Evolutionary conservation across 225 moss, liverwort and hornwort genomes (phyloP), one percentile per base, ranked within the genome.

Genomic region (Antitrichia curtipendula): DNA sequence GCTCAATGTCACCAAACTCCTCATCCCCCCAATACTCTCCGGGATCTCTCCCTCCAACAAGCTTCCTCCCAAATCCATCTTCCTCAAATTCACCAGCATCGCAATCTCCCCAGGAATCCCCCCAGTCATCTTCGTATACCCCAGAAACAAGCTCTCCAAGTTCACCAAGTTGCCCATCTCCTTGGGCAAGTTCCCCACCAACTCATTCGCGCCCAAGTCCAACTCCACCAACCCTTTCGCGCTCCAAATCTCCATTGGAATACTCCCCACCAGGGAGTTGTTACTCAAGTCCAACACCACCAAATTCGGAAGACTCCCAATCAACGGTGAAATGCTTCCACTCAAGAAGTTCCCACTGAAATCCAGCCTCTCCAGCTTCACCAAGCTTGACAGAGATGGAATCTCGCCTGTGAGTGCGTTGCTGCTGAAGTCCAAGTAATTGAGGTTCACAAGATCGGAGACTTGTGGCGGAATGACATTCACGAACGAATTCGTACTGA

Each of bases 21-120:
- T 92, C 89, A 97, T 89, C 32, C 90, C 94, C 5, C 95, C 95
- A 32, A 97, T 88, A 10, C 90, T 87, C 43, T 82, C 92, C 17
- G 97, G 97, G 29, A 97, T 93, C 52, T 91, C 87, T 3, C 97
- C 97, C n/a, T 88, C 87, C 31, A 96, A 66, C 2, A 50, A 27
- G 73, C 94, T 97, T 47, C 94, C 93, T 8, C 96, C 96, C 17
- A 97, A 90, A 43, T 97, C 95, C 20, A 96, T 73, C 82, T 96
- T 96, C n/a, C 74, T 56, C 80, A 97, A 75, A 45, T 91, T 89
- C 25, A 82, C 88, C 86, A 94, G 27, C 31, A 72, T 64, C 12
- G 94, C 92, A 7, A 97, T 89, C 81, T 97, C 97, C 54, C 23
- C 36, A 15, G 97, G 97, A 32, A 97, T 88, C 1, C 82, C 76